Evolutionary conservation across 176 grass and related monocot genomes (phyloP).

Genomic region (Melocanna baccifera): DNA sequence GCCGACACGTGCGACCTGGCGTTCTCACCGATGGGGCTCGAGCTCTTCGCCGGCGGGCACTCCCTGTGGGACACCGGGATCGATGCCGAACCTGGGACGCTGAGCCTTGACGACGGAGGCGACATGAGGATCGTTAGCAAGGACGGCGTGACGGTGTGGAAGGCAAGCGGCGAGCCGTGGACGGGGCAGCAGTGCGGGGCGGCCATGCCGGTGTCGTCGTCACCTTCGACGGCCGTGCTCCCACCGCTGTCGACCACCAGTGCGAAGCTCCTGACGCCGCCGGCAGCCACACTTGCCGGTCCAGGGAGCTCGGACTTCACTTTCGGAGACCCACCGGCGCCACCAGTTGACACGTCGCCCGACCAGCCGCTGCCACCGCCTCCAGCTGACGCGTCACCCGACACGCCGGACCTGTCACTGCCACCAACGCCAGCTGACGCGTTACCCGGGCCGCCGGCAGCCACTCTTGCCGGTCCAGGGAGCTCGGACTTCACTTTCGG

Average conservation of each 20-base stretch:
- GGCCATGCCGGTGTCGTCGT: constrained; percentile 10
- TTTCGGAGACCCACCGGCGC: constrained; percentile 24
- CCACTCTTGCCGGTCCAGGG: constrained; percentile 24
- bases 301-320: constrained; percentile 21
- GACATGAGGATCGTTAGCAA: constrained; percentile 45
- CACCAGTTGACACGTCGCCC: constrained; percentile 8
- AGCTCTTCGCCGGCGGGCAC: constrained; percentile 55
- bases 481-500: constrained; percentile 22
- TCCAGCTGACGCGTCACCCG: constrained; percentile 17
- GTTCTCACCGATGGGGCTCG: constrained; percentile 49
- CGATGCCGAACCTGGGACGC: constrained; percentile 22
- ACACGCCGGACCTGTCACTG: constrained; percentile 14
- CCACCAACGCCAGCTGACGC: constrained; percentile 19
- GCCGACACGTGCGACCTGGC: constrained; percentile 44
- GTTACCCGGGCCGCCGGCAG: constrained; percentile 10
- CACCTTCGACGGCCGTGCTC: not conserved
- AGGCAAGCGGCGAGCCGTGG: constrained; percentile 41
- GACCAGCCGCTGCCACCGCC: constrained; percentile 18
- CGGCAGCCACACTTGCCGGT: constrained; percentile 6
- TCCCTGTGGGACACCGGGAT: constrained; percentile 50
- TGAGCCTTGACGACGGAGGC: constrained; percentile 46
- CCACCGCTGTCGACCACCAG: not conserved
- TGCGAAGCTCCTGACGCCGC: constrained; percentile 29
- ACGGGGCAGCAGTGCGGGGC: constrained; percentile 37
- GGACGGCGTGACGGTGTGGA: constrained; percentile 42